Evolutionary conservation across 352 stramenopile genomes (phyloP).

Genomic region (Thalassiosira hispida): DNA sequence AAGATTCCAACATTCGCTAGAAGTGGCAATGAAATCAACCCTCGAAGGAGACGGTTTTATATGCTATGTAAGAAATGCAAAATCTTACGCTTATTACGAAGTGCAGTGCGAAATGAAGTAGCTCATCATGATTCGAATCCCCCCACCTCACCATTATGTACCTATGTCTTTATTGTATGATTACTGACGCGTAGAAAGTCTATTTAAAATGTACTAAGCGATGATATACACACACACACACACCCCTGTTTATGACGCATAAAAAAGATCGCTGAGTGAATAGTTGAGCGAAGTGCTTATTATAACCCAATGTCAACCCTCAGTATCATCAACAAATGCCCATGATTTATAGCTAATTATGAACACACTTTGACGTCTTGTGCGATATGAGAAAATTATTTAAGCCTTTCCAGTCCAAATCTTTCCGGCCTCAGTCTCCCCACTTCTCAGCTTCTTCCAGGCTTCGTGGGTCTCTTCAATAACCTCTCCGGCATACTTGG

Average conservation of each 20-base stretch:
- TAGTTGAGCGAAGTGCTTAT: not conserved
- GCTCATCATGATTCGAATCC: too few species aligned
- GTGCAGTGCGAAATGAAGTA: too few species aligned
- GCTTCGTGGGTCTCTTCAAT: slow-evolving; percentile 88
- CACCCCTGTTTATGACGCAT: too few species aligned
- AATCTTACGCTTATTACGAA: too few species aligned
- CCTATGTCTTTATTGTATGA: too few species aligned
- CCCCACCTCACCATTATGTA: too few species aligned
- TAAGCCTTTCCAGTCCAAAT: slow-evolving; percentile 47
- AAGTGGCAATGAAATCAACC: not conserved
- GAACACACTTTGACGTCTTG: not conserved
- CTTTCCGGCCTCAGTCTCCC: slow-evolving; percentile 71
- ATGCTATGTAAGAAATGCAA: too few species aligned
- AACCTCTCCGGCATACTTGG: slow-evolving; percentile 79
- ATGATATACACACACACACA: too few species aligned
- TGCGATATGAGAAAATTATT: not conserved
- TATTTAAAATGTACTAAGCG: too few species aligned
- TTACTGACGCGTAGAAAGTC: too few species aligned
- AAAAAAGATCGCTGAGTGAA: not conserved
- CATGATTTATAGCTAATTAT: not conserved
- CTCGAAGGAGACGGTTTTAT: too few species aligned
- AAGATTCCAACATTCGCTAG: not conserved
- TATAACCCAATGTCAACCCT: not conserved
- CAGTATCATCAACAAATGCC: too few species aligned
- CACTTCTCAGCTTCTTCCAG: slow-evolving; percentile 86